phyloP scores from a whole-genome alignment of 2,329 filamentous ascomycete species.

The Cryphonectria nitschkei region DNA sequence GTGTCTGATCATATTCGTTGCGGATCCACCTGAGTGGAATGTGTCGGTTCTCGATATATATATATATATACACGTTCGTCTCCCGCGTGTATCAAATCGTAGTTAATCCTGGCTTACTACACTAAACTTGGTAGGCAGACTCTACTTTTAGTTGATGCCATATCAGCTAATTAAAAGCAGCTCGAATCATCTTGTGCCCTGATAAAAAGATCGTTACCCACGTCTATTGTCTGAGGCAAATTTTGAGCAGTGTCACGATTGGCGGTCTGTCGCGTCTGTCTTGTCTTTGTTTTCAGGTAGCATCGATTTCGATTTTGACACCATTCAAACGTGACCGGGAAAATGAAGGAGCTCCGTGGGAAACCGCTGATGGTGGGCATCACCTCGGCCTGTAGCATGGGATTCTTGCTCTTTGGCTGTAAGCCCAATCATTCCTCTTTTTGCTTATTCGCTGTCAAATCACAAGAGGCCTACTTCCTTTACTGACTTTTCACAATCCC shows the following conservation, averaged over 20 bases:
- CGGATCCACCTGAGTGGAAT: background rate
- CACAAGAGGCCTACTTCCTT: background rate
- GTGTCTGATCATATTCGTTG: background rate
- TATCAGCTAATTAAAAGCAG: background rate
- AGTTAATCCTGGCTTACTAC: background rate
- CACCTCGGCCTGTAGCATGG: slow-evolving; percentile 21
- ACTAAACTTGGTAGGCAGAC: background rate
- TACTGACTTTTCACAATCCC: background rate
- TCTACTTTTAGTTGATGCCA: background rate
- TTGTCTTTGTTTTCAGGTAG: background rate
- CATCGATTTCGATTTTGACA: background rate
- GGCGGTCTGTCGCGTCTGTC: background rate
- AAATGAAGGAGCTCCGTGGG: slow-evolving; percentile 22
- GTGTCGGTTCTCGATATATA: background rate
- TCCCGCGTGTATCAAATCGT: background rate
- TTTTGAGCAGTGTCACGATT: background rate
- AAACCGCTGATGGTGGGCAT: slow-evolving; percentile 16
- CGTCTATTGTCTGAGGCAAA: background rate
- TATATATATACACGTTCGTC: background rate
- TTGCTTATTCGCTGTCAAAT: background rate
- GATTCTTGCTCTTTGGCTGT: slow-evolving; percentile 24
- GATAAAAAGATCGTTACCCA: background rate
- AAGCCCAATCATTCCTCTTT: background rate
- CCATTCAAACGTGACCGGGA: background rate
- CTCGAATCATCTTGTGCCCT: background rate